phyloP scores from a whole-genome alignment of 305 asterid genomes.

The Fraxinus floribunda region DNA sequence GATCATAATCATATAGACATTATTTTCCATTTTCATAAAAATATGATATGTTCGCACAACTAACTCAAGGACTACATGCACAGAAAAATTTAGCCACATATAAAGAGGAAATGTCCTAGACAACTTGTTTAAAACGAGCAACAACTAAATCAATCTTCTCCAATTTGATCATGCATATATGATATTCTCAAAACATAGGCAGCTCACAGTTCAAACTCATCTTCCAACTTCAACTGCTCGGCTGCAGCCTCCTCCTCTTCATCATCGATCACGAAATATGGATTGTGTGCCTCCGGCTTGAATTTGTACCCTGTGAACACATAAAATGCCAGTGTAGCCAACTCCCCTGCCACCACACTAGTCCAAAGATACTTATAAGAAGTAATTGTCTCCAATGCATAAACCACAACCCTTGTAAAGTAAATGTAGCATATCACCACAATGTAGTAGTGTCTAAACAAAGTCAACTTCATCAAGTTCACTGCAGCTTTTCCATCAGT shows the following conservation, averaged over 20 bases:
- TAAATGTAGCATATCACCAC: constrained; percentile 47
- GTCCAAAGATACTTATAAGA: constrained; percentile 44
- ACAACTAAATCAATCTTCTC: constrained; percentile 26
- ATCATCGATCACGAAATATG: constrained; percentile 53
- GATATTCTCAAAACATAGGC: background rate
- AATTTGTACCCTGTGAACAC: constrained; percentile 50
- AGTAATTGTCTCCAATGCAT: constrained; percentile 44
- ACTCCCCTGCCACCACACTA: constrained; percentile 41
- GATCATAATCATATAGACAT: constrained; percentile 17
- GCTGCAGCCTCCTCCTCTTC: no score
- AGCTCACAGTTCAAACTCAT: no score
- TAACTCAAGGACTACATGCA: constrained; percentile 24
- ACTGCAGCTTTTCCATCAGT: constrained; percentile 50
- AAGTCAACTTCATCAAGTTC: constrained; percentile 45
- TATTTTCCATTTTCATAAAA: constrained; percentile 25
- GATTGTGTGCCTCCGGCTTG: constrained; percentile 85
- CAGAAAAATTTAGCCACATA: background rate
- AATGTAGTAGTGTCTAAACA: constrained; percentile 43
- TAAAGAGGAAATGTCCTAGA: constrained; percentile 26
- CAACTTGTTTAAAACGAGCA: constrained; percentile 29
- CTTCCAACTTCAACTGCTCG: no score
- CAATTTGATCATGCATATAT: constrained; percentile 15
- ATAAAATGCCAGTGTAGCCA: constrained; percentile 46
- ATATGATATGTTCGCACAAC: constrained; percentile 22
- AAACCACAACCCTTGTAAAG: constrained; percentile 47